Evolutionary conservation across 192 early-diverging fungal genomes (phyloP).

Genomic region (Coemansia sp.): DNA sequence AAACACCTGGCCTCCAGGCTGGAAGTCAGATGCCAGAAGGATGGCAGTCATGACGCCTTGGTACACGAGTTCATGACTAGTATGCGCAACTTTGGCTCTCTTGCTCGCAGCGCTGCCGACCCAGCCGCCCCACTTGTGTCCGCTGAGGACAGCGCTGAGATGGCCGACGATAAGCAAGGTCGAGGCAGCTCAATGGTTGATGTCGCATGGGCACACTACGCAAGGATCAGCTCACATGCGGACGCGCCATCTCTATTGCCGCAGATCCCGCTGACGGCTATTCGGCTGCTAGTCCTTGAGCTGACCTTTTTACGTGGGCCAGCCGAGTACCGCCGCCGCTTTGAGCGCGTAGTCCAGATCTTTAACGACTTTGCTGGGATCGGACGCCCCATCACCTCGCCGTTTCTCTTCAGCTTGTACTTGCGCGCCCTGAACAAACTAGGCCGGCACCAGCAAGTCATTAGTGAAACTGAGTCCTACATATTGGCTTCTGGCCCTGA

Average conservation of each 20-base stretch:
- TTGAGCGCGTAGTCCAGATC: conserved; percentile 30
- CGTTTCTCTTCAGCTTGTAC: conserved; percentile 32
- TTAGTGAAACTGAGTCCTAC: conserved; percentile 17
- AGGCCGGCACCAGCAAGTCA: conserved; percentile 15
- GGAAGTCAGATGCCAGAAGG: not conserved
- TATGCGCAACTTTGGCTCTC: conserved; percentile 13
- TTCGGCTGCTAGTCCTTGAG: conserved; percentile 31
- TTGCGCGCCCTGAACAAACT: conserved; percentile 48
- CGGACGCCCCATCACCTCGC: conserved; percentile 15
- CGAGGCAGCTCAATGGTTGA: conserved; percentile 3
- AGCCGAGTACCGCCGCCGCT: conserved; percentile 15
- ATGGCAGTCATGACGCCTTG: conserved; percentile 22
- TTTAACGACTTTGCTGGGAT: conserved; percentile 15
- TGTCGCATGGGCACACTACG: conserved; percentile 42
- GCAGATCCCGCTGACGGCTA: conserved; percentile 19
- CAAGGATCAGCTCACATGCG: conserved; percentile 17
- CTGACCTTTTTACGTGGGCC: conserved; percentile 28
- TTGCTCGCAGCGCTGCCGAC: not conserved
- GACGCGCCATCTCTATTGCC: conserved; percentile 11
- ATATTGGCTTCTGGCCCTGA: not conserved
- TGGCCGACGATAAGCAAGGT: not conserved
- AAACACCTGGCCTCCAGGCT: not conserved
- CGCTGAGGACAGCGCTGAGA: not conserved
- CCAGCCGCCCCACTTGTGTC: not conserved
- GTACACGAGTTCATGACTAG: conserved; percentile 28